phyloP scores from a whole-genome alignment of 306 rosid genomes.

The Cucumis cinereus region DNA sequence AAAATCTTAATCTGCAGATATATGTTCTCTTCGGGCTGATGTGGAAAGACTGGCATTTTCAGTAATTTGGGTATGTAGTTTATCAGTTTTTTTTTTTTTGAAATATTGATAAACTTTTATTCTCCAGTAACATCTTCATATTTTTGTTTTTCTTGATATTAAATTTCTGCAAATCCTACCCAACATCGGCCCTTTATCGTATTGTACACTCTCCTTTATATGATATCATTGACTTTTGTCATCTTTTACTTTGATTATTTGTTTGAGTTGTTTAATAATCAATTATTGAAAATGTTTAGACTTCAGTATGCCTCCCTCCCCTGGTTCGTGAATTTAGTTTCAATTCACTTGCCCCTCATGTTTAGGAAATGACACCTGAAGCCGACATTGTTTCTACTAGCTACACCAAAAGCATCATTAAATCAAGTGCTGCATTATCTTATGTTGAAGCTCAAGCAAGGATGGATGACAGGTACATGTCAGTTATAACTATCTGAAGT shows the following conservation, averaged over 20 bases:
- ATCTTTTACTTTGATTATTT: neutral
- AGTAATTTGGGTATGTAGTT: constrained; percentile 74
- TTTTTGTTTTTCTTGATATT: neutral
- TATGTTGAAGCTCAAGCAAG: constrained; percentile 97
- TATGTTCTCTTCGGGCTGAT: constrained; percentile 95
- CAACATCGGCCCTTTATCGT: neutral
- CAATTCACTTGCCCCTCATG: constrained; percentile 1
- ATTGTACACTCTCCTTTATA: neutral
- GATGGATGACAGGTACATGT: constrained; percentile 88
- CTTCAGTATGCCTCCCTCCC: neutral
- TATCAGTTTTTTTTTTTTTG: neutral
- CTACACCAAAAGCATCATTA: constrained; percentile 80
- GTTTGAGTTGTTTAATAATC: neutral
- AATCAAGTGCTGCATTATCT: constrained; percentile 81
- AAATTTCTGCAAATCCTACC: neutral
- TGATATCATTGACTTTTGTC: neutral
- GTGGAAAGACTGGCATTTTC: constrained; percentile 98
- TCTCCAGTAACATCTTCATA: neutral
- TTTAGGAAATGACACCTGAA: constrained; percentile 95
- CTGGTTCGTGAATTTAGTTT: constrained; percentile 1
- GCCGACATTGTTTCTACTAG: constrained; percentile 73
- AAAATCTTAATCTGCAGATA: constrained; percentile 38
- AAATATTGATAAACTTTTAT: neutral
- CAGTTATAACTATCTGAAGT: constrained; percentile 9
- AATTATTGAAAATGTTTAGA: neutral